A percentile compares a stretch with the other conserved stretches of the same genome.
phyloP scores from a whole-genome alignment of 2,329 filamentous ascomycete species.

The Cyphellophora europaea region DNA sequence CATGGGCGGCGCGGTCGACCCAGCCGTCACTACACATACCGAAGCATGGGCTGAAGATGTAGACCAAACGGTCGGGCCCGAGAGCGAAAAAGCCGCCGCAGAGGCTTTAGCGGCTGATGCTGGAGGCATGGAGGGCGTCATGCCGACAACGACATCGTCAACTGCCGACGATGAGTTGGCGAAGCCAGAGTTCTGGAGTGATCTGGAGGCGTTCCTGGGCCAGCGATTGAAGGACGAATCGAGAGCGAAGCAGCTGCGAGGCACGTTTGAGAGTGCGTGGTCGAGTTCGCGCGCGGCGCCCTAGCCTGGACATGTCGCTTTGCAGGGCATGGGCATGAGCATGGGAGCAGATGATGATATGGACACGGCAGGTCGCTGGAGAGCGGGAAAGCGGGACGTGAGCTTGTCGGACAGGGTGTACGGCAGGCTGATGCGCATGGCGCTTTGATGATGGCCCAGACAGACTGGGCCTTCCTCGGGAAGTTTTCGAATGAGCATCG shows the following conservation, averaged over 20 bases:
- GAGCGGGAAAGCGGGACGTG: too few relatives aligned
- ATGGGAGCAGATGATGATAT: too few relatives aligned
- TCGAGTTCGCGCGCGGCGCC: too few relatives aligned
- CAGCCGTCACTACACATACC: conserved; percentile 6
- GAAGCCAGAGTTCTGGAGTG: conserved; percentile 73
- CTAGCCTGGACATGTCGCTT: too few relatives aligned
- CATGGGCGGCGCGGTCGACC: conserved; percentile 55
- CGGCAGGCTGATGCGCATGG: too few relatives aligned
- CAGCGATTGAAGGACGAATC: conserved; percentile 65
- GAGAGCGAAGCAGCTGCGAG: conserved; percentile 55
- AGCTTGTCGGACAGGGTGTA: too few relatives aligned
- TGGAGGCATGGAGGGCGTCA: conserved; percentile 25
- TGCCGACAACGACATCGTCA: conserved; percentile 39
- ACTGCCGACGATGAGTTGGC: conserved; percentile 33
- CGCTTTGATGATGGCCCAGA: too few relatives aligned
- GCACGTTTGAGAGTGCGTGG: conserved; percentile 65
- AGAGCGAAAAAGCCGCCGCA: conserved; percentile 14
- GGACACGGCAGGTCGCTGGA: too few relatives aligned
- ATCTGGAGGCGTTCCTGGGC: conserved; percentile 70
- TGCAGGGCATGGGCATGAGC: too few relatives aligned
- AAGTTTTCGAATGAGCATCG: too few relatives aligned
- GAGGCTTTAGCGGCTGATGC: conserved; percentile 31
- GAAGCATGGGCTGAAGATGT: conserved; percentile 16
- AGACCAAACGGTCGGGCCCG: conserved; percentile 13
- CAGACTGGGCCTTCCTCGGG: too few relatives aligned